Conservation (phyloP, 768 basidiomycete species). For the Auricularia sp. region DNA sequence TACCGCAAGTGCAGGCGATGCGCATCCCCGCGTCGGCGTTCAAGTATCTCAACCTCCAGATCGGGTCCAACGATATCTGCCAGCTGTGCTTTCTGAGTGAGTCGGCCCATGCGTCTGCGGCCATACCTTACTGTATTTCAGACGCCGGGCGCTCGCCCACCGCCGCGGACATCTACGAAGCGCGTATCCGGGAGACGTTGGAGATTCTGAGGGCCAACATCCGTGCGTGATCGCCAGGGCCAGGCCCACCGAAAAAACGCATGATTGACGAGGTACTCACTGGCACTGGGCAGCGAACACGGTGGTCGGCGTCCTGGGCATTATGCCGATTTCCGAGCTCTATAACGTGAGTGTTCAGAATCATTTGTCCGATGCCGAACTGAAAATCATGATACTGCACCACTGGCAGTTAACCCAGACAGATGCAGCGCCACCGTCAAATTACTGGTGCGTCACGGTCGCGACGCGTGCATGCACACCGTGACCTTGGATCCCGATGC, state of each 20-base stretch:
- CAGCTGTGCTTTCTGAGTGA: conserved; percentile 2
- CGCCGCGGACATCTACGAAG: conserved; percentile 7
- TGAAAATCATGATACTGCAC: not conserved
- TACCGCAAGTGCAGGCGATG: conserved; percentile 6
- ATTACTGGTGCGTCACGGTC: no score
- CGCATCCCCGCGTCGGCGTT: conserved; percentile 2
- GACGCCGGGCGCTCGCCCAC: not conserved
- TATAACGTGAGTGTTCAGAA: not conserved
- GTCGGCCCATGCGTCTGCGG: no score
- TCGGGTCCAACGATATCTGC: conserved; percentile 12
- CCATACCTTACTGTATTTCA: not conserved
- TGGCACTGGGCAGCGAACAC: not conserved
- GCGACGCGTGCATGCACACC: not conserved
- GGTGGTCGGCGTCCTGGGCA: conserved; percentile 3
- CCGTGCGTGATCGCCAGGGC: conserved; percentile 3
- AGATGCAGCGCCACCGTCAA: no score
- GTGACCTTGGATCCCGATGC: no score
- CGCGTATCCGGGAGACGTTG: conserved; percentile 4
- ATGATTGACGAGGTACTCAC: not conserved
- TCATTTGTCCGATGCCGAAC: not conserved
- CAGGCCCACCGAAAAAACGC: not conserved
- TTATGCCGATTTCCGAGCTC: conserved; percentile 2
- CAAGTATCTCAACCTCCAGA: conserved; percentile 13
- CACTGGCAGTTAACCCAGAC: conserved; percentile 2
- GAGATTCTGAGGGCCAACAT: conserved; percentile 6